Evolutionary conservation across 139 green algal genomes (phyloP), one percentile per base, ranked within the genome.

Genomic region (Volvox reticuliferus): DNA sequence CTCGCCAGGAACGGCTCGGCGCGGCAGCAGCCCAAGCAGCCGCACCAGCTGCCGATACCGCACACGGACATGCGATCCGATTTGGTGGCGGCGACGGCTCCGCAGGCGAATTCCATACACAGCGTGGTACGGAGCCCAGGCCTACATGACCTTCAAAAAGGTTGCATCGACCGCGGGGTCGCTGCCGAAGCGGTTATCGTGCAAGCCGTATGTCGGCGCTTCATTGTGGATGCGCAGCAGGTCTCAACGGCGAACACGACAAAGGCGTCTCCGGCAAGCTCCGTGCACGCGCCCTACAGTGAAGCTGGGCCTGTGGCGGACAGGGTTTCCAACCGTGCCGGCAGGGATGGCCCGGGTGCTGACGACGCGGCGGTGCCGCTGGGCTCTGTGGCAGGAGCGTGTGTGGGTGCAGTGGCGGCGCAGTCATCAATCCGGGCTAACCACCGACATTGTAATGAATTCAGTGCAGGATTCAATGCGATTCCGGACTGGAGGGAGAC

Each of bases 401-500:
- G 61, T 5, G 26, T 30, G 12, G 76, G 33, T 82, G 73, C 33
- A 82, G 33, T 12, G 76, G 76, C 76, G 26, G 55, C 9, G 44
- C 44, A 5, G 44, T 55, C 44, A 55, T 55, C 44, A 14, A 55
- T 55, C 5, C 5, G 44, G 33, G 32, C 32, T 2, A 24, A 5
- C 76, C 33, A 61, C 73, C 28, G 36, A 3, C 12, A 75, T 3
- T 75, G 67, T 14, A 75, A 75, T 24, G 67, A 28, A 26, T 12
- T 28, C 67, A 75, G 67, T 32, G 1, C 18, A 21, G 78, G 78
- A 22, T 37, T 32, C 18, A 21, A 37, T 24, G 50, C n/a, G 14
- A 19, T 28, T n/a, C 0, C 79, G 62, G 76, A 86, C 35, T 91
- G 87, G 89, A 21, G 18, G 32, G 24, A 68, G 22, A 88, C 95